Conservation (phyloP, 768 basidiomycete species). For the Boletus edulis region DNA sequence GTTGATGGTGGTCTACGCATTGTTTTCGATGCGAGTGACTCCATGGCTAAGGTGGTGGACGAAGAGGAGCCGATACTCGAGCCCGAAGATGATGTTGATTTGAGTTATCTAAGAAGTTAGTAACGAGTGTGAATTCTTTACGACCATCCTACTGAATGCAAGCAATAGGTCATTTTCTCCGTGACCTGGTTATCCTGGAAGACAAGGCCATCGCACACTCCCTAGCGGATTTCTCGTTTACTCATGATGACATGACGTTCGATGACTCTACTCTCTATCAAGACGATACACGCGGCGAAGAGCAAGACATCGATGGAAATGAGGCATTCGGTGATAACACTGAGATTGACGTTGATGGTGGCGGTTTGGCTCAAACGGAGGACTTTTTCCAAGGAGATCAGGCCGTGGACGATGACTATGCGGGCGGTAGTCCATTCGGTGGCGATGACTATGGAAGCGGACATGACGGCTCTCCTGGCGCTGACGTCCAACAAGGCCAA, state of each 20-base stretch:
- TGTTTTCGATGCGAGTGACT: conserved; percentile 95
- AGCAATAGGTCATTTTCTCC: conserved; percentile 64
- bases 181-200: conserved; percentile 61
- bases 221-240: conserved; percentile 79
- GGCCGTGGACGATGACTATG: conserved; percentile 48
- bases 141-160: conserved; percentile 2
- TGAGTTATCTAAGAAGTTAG: conserved; percentile 62
- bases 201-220: conserved; percentile 78
- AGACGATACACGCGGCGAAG: conserved; percentile 44
- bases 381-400: conserved; percentile 71
- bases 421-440: conserved; percentile 37
- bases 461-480: conserved; percentile 43
- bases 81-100: conserved; percentile 63
- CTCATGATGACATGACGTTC: conserved; percentile 56
- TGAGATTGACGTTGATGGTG: conserved; percentile 41
- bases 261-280: conserved; percentile 64
- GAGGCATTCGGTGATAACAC: conserved; percentile 23
- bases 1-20: conserved; percentile 82
- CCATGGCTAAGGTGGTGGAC: conserved; percentile 72
- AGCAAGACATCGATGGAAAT: conserved; percentile 34
- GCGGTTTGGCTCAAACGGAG: conserved; percentile 42
- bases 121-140: conserved; percentile 2
- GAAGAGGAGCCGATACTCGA: conserved; percentile 67
- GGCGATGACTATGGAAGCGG: conserved; percentile 42
- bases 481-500: conserved; percentile 40